These are phyloP conservation scores for Apiospora sp. DNA, from an alignment of 2,329 filamentous ascomycete species.

Conservation along the genomic window DNA sequence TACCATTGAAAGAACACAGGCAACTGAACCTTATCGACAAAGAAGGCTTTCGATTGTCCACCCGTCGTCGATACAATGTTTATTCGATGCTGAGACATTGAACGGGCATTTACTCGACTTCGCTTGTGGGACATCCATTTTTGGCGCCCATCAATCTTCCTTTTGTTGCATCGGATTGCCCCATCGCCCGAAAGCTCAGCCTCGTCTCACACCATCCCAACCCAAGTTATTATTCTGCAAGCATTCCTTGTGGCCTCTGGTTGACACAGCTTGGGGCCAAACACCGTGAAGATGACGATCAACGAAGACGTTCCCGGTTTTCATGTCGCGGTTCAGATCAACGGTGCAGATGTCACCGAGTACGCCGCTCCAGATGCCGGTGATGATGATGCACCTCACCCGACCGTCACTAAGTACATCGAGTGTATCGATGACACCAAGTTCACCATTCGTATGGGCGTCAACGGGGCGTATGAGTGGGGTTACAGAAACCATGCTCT, in stretches of 20 bases:
- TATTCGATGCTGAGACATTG: neutral
- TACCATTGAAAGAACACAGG: neutral
- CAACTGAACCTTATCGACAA: neutral
- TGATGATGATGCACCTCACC: slow-evolving; percentile 27
- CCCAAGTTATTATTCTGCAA: neutral
- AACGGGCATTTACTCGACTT: neutral
- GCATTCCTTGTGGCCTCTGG: neutral
- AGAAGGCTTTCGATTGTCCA: no score
- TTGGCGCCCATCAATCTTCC: neutral
- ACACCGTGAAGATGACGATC: slow-evolving; percentile 36
- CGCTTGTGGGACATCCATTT: neutral
- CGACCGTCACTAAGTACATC: slow-evolving; percentile 39
- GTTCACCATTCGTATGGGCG: slow-evolving; percentile 35
- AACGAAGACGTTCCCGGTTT: slow-evolving; percentile 37
- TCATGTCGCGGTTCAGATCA: slow-evolving; percentile 35
- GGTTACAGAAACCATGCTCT: slow-evolving; percentile 36
- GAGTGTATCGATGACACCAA: slow-evolving; percentile 39
- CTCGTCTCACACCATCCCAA: neutral
- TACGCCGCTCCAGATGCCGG: slow-evolving; percentile 36
- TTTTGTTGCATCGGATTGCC: neutral
- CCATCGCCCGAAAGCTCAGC: neutral
- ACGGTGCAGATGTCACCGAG: slow-evolving; percentile 33
- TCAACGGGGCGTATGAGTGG: slow-evolving; percentile 37
- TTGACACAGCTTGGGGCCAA: neutral
- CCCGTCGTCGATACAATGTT: neutral